Base-by-base conservation (phyloP, 352 stramenopile genomes). In the Phytophthora hibernalis region DNA sequence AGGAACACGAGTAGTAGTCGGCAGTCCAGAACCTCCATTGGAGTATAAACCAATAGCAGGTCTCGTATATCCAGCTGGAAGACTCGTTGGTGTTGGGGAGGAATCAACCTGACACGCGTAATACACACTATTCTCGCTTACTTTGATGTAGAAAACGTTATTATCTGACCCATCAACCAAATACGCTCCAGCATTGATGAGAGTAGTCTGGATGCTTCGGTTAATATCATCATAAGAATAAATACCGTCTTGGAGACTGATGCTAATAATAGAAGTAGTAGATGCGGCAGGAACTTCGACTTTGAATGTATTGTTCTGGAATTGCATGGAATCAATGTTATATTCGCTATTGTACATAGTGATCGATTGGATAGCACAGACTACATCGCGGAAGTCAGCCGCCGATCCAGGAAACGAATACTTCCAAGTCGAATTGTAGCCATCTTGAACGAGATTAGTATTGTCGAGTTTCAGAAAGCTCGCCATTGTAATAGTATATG, bases 151-250 rank as follows among this genome's bases (percentile, higher is more conserved):
- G 26, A 52, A 52, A 3, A 52, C 45, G 10, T 52, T 52, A 2
- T 52, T 15, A 9, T 12, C 45, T 10, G 45, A 13, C 22, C 22
- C 12, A 37, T 52, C 16, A 10, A 52, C 37, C 16, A 37, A 35
- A 22, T 52, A 52, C 13, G 45, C 45, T 35, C 45, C 44, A 60
- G 53, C 20, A 60, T 33, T 49, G 0, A 40, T 26, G 5, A 50
- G 38, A 9, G 53, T 38, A 16, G 38, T 60, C 26, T 61, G 37
- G 16, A 61, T 61, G 22, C 11, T 24, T 5, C 30, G 38, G 33
- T 61, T 61, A 6, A 61, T 53, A 35, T 53, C 42, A 45, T 31
- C 20, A 5, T 61, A 61, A 6, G 11, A n/a, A 15, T 67, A 67
- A 35, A 50, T 42, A 1, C 50, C 59, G 48, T 67, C 43, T 1